These are phyloP conservation scores for Mikania micrantha DNA, from an alignment of 129 eudicot species.

Conservation along the genomic window DNA sequence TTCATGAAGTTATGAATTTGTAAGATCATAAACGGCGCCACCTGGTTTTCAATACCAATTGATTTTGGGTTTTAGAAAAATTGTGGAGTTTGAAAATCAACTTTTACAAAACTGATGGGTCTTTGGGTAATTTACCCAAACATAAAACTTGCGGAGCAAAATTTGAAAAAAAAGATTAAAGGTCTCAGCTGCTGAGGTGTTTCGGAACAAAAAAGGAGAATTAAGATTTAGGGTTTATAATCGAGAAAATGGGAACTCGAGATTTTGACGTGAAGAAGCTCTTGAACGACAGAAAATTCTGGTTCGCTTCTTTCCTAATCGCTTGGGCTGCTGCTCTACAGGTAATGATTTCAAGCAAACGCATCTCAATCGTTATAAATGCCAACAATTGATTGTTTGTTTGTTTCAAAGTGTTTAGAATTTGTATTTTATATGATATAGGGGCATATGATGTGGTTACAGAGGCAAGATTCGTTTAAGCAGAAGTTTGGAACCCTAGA, in stretches of 20 bases:
- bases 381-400: background rate
- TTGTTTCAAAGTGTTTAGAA: background rate
- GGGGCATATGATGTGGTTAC: constrained; percentile 98
- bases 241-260: constrained; percentile 43
- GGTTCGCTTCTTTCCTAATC: constrained; percentile 73
- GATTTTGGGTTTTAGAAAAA: background rate
- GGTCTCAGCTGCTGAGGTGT: background rate
- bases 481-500: constrained; percentile 64
- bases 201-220: background rate
- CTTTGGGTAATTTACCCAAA: background rate
- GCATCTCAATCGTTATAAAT: background rate
- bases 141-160: background rate
- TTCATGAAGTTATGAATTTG: background rate
- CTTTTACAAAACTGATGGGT: background rate
- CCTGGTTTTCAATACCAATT: background rate
- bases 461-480: constrained; percentile 83
- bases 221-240: constrained; percentile 30
- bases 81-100: background rate
- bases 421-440: constrained; percentile 14
- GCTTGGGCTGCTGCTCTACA: constrained; percentile 96
- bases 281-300: constrained; percentile 62
- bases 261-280: constrained; percentile 44
- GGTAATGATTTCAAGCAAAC: constrained; percentile 28
- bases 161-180: background rate
- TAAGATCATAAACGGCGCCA: background rate